Evolutionary conservation across 352 stramenopile species (phyloP).

Genomic region (Phytophthora vignae): DNA sequence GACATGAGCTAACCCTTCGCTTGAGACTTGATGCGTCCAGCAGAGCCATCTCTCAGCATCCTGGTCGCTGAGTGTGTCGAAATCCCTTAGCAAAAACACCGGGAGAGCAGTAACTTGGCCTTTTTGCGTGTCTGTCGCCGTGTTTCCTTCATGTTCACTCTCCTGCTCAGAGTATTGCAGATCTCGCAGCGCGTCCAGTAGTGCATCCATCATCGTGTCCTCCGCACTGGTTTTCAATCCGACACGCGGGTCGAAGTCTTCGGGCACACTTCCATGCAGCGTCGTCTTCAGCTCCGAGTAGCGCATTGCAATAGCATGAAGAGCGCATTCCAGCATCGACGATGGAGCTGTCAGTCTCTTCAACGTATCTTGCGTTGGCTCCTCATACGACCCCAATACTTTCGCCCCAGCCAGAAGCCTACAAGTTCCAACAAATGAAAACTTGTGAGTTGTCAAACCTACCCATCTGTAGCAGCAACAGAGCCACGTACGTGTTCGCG

Average conservation of each 20-base stretch:
- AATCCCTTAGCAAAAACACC: slow-evolving; percentile 69
- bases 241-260: slow-evolving; percentile 45
- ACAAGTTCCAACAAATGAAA: slow-evolving; percentile 8
- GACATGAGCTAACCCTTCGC: slow-evolving; percentile 58
- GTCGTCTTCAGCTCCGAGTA: slow-evolving; percentile 54
- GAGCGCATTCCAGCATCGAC: slow-evolving; percentile 22
- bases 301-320: slow-evolving; percentile 40
- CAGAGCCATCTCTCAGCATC: slow-evolving; percentile 48
- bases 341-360: slow-evolving; percentile 36
- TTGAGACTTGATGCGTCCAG: slow-evolving; percentile 65
- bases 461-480: background rate
- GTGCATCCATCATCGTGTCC: slow-evolving; percentile 36
- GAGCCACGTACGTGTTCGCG: slow-evolving; percentile 31
- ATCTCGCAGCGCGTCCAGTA: slow-evolving; percentile 33
- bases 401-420: slow-evolving; percentile 36
- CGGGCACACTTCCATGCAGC: slow-evolving; percentile 54
- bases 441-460: background rate
- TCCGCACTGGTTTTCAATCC: slow-evolving; percentile 23
- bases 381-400: slow-evolving; percentile 47
- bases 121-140: background rate
- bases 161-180: slow-evolving; percentile 9
- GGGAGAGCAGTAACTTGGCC: slow-evolving; percentile 14
- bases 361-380: slow-evolving; percentile 48
- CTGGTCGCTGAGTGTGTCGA: slow-evolving; percentile 51
- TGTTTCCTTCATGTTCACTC: background rate